phyloP scores from a whole-genome alignment of 75 land plant species.

The Azolla pinnata region DNA sequence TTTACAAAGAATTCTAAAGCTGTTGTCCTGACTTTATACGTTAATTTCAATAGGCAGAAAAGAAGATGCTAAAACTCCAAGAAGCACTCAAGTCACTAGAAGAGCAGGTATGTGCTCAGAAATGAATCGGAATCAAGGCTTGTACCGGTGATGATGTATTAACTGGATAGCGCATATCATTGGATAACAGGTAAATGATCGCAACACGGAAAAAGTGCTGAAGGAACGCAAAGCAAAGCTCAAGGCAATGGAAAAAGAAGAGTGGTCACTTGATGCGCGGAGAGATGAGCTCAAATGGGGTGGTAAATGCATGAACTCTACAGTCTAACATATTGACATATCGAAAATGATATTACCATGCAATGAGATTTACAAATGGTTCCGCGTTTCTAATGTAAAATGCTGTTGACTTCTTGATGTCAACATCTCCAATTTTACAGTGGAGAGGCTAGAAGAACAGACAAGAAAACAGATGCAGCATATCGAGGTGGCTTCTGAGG shows the following conservation, averaged over 20 bases:
- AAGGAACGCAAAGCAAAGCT: slow-evolving; percentile 40
- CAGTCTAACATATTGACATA: no score
- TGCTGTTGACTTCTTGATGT: neutral
- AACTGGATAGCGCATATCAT: no score
- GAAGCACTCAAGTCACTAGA: neutral
- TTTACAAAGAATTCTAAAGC: no score
- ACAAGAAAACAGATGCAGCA: neutral
- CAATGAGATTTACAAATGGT: no score
- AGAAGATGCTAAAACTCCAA: neutral
- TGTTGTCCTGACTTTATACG: no score
- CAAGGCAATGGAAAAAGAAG: slow-evolving; percentile 25
- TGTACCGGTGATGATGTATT: no score
- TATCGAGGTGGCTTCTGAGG: neutral
- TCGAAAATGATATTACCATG: no score
- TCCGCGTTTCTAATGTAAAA: neutral
- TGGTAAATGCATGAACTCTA: no score
- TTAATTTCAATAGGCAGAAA: neutral
- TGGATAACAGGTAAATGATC: slow-evolving; percentile 39
- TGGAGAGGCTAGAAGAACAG: neutral
- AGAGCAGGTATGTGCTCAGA: slow-evolving; percentile 1
- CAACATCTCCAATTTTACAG: neutral
- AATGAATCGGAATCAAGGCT: no score
- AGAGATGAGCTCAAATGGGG: slow-evolving; percentile 32
- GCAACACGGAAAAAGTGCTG: slow-evolving; percentile 40
- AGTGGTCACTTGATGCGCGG: slow-evolving; percentile 42